A percentile compares a stretch with the other conserved stretches of the same genome.
Evolutionary conservation across 75 land plant species (phyloP).

Genomic region (Picea sitchensis): DNA sequence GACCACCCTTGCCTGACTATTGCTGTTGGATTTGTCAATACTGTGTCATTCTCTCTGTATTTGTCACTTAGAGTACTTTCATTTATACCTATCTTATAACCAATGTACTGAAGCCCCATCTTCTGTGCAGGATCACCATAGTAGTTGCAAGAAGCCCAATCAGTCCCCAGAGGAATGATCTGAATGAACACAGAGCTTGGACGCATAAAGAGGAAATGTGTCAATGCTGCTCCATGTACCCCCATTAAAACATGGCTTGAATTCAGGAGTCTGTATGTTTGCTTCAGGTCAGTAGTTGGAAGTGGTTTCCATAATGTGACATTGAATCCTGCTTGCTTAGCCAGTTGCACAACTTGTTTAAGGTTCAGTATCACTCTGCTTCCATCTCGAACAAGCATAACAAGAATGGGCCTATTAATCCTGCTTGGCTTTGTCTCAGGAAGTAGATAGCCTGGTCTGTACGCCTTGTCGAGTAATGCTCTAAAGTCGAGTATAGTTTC

Average conservation of each 20-base stretch:
- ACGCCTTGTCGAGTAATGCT: slow-evolving; percentile 28
- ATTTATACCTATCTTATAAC: slow-evolving; percentile 29
- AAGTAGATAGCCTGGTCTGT: slow-evolving; percentile 7
- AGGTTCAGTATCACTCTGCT: slow-evolving; percentile 30
- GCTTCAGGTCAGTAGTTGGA: slow-evolving; percentile 35
- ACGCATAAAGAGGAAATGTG: slow-evolving; percentile 51
- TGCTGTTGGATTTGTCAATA: slow-evolving; percentile 23
- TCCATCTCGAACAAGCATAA: slow-evolving; percentile 28
- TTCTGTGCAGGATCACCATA: slow-evolving; percentile 37
- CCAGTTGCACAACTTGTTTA: slow-evolving; percentile 25
- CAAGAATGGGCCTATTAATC: slow-evolving; percentile 15
- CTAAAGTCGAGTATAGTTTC: slow-evolving; percentile 25
- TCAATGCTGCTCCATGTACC: slow-evolving; percentile 53
- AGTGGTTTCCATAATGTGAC: slow-evolving; percentile 26
- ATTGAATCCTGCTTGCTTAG: slow-evolving; percentile 18
- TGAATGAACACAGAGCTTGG: slow-evolving; percentile 48
- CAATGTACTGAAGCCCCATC: slow-evolving; percentile 46
- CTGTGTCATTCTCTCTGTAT: slow-evolving; percentile 28
- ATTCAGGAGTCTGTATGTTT: slow-evolving; percentile 25
- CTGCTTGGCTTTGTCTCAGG: not conserved
- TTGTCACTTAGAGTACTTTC: slow-evolving; percentile 49
- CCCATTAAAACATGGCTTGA: slow-evolving; percentile 38
- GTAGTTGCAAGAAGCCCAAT: slow-evolving; percentile 46
- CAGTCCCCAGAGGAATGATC: slow-evolving; percentile 41
- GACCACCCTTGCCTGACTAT: slow-evolving; percentile 29